These are phyloP conservation scores for Torrubiellomyces zombiae DNA, from an alignment of 2,329 filamentous ascomycete species.

Conservation along the genomic window DNA sequence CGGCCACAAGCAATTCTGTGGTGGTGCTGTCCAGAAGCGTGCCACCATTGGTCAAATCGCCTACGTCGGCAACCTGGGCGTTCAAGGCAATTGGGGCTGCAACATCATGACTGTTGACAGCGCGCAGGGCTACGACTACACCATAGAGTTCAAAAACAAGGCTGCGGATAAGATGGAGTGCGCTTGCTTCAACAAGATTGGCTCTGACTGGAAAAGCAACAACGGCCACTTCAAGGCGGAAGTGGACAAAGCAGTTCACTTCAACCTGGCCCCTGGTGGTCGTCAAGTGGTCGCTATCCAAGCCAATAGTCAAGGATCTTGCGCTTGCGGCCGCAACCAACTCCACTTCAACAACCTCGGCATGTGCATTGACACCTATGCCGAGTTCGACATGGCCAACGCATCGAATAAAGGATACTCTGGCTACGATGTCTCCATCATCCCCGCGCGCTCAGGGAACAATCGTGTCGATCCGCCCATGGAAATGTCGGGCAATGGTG, in stretches of 20 bases:
- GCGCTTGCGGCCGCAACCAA: constrained; percentile 21
- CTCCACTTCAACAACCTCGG: constrained; percentile 20
- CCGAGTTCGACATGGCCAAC: constrained; percentile 32
- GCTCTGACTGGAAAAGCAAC: constrained; percentile 21
- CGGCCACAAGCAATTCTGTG: constrained; percentile 17
- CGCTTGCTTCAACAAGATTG: constrained; percentile 36
- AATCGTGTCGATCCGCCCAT: too few species aligned
- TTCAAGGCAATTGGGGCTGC: constrained; percentile 26
- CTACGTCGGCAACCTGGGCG: constrained; percentile 30
- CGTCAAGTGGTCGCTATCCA: constrained; percentile 27
- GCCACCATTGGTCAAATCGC: constrained; percentile 28
- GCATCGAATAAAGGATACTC: constrained; percentile 29
- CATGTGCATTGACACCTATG: constrained; percentile 28
- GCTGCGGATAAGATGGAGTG: constrained; percentile 19
- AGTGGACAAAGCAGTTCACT: constrained; percentile 22
- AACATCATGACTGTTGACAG: constrained; percentile 30
- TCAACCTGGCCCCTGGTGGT: constrained; percentile 20
- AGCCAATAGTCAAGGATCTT: constrained; percentile 29
- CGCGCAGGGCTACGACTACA: constrained; percentile 26
- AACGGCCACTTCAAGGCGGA: constrained; percentile 31
- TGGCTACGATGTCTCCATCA: constrained; percentile 33
- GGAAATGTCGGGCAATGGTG: too few species aligned
- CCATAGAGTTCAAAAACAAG: constrained; percentile 22
- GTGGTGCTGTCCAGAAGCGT: constrained; percentile 23
- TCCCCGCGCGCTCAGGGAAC: too few species aligned